Percentiles rank a stretch among this genome's conserved stretches.
Evolutionary conservation across 1,284 basidiomycete genomes (phyloP).

Genomic region (Takashimella tepidaria): DNA sequence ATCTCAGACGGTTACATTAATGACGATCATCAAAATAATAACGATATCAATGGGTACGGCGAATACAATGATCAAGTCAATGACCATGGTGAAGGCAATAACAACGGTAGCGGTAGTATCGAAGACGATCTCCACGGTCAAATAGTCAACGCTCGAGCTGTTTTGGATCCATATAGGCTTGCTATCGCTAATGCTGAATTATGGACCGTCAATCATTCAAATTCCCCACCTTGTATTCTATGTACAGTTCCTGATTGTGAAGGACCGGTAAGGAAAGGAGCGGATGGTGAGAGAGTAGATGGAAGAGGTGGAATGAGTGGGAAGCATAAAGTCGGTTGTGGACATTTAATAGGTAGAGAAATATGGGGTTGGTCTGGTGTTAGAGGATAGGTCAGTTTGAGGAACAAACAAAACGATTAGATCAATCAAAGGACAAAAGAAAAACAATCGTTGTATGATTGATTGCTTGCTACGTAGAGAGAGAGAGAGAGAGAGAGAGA

Average conservation of each 20-base stretch:
- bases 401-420: not conserved
- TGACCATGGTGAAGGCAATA: no score
- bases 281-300: slow-evolving; percentile 44
- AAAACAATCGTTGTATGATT: no score
- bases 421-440: no score
- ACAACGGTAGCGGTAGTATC: slow-evolving; percentile 5
- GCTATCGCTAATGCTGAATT: slow-evolving; percentile 32
- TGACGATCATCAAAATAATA: slow-evolving; percentile 8
- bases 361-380: slow-evolving; percentile 41
- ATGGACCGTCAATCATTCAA: slow-evolving; percentile 26
- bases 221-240: slow-evolving; percentile 32
- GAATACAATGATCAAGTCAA: not conserved
- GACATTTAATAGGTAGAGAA: slow-evolving; percentile 40
- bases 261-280: slow-evolving; percentile 40
- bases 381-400: not conserved
- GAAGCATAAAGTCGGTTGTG: slow-evolving; percentile 40
- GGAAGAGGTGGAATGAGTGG: slow-evolving; percentile 40
- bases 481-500: no score
- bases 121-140: not conserved
- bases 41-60: not conserved
- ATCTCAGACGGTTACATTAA: slow-evolving; percentile 11
- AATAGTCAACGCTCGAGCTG: slow-evolving; percentile 15
- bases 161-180: slow-evolving; percentile 30
- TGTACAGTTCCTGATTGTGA: slow-evolving; percentile 47
- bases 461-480: no score